phyloP scores from a whole-genome alignment of 257 asterid genomes.

The Lycium barbarum region DNA sequence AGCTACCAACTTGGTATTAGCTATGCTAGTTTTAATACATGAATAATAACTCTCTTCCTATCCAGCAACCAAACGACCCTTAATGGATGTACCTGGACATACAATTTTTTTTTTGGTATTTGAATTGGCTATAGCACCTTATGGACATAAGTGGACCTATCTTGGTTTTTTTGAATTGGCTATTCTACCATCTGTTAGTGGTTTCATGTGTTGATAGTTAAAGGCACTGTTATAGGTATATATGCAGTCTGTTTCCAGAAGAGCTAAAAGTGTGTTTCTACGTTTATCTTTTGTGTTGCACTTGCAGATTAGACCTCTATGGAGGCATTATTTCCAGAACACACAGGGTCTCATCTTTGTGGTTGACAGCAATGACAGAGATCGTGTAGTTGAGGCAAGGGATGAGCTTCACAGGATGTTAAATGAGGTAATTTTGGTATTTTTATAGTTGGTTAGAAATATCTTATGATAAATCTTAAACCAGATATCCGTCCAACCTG shows the following conservation, averaged over 20 bases:
- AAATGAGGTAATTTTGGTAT: constrained; percentile 21
- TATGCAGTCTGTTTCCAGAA: background rate
- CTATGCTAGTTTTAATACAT: background rate
- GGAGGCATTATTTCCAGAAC: constrained; percentile 37
- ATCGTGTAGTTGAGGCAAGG: constrained; percentile 32
- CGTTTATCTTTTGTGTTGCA: background rate
- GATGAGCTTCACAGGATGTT: constrained; percentile 36
- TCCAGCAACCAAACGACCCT: background rate
- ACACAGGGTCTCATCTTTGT: constrained; percentile 32
- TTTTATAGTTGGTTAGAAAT: background rate
- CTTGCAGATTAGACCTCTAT: constrained; percentile 32
- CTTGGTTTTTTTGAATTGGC: background rate
- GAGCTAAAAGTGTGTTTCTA: background rate
- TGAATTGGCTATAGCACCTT: background rate
- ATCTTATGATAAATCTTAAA: background rate
- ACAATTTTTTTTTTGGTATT: background rate
- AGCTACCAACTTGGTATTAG: background rate
- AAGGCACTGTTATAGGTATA: background rate
- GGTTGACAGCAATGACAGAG: constrained; percentile 34
- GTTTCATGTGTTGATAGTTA: background rate
- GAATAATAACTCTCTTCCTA: background rate
- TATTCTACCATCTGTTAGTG: background rate
- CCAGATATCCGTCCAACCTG: background rate
- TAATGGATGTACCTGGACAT: background rate
- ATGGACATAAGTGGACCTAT: background rate